Evolutionary conservation across 78 protist genomes (phyloP), one percentile per base, ranked within the genome.

Genomic region (Cavenderia fasciculata): DNA sequence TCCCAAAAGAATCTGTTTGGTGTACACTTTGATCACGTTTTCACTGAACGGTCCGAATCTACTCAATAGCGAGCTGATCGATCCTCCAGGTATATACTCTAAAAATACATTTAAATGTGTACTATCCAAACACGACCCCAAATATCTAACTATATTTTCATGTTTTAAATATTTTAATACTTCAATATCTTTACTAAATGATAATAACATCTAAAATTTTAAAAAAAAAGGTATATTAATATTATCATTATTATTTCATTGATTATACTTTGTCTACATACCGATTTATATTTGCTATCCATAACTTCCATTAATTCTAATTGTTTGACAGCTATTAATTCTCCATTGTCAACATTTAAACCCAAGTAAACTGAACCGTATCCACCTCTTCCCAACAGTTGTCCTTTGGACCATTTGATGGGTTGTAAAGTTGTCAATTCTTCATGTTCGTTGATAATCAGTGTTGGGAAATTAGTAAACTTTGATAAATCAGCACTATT

Each of bases 41-140:
- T 96, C 97, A 4, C 69, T 19, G 44, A 96, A 85, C 14, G 82
- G 25, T 27, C 95, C 95, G 62, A 96, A 96, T n/a, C 66, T 73
- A 19, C 71, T 23, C n/a, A 95, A 40, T 6, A 96, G n/a, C 2
- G 87, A 31, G n/a, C 92, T 56, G 18, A 94, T 63, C 34, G 96
- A 94, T 23, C 96, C 96, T 51, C 96, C 96, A 4, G 95, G 94
- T n/a, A 92, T 87, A 78, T 92, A 94, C 49, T 44, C 96, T 36
- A 94, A 56, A 70, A 92, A 86, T 52, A 94, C 87, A 77, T 88
- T 89, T 44, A 96, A 54, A 63, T 61, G 65, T 27, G 72, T 34
- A 14, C 23, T 56, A 51, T 87, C 96, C 1, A 79, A 52, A 31
- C 54, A 43, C 16, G 92, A 73, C 14, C 94, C 96, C 25, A 74